Evolutionary conservation across 805 yeast species (phyloP), one percentile per base, ranked within the genome.

Genomic region (Ogataea sp.): DNA sequence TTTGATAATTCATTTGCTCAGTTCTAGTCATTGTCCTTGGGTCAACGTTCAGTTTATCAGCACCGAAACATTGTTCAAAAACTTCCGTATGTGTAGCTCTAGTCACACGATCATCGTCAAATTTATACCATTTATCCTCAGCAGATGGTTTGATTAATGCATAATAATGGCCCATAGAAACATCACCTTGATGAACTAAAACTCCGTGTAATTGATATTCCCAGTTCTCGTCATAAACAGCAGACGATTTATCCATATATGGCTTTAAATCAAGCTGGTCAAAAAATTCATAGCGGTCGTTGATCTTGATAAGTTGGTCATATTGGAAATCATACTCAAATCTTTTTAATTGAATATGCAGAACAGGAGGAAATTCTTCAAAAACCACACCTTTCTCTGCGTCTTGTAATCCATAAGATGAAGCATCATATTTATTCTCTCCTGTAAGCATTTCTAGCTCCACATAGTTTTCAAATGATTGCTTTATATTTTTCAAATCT

Each of bases 341-440:
- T 48, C 99, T 70, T 56, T 93, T 93, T 49, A 93, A 71, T 61
- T 93, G 99, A 40, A 93, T 66, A 59, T 93, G 97, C 43, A 93
- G 67, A 4, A 93, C 96, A 0, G 93, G 87, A 2, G 99, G 99
- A 55, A 93, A 83, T 10, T 77, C 73, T 55, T 83, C 82, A 57
- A 93, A 93, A 0, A 85, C 85, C 9, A 93, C 97, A 50, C 98
- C 98, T 59, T 93, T 93, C 52, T 83, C 82, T 10, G 98, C 97
- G 61, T 88, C 97, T 63, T 93, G 99, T 35, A 87, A 71, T 0
- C 97, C 97, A 58, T 61, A 75, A 28, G 80, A 89, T 26, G 84
- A 88, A 1, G 98, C 97, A 44, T 83, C 90, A 55, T 93, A 93
- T 62, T 88, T 93, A 58, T 93, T 93, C 54, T 93, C 98, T 25